Evolutionary conservation across 331 rosid species (phyloP).

Genomic region (Pyrus hybrid): DNA sequence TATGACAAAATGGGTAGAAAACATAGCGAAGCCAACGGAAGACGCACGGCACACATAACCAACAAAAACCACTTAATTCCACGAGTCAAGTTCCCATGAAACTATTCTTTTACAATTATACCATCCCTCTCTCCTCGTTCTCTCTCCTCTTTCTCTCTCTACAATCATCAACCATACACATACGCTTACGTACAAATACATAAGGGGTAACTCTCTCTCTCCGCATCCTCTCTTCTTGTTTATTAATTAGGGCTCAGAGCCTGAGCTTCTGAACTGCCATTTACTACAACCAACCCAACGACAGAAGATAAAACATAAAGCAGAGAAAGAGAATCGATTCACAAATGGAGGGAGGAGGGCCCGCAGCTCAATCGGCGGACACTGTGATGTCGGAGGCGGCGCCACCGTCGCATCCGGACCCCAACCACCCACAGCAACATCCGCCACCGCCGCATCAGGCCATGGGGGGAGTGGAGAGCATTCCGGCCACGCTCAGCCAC

Average conservation of each 20-base stretch:
- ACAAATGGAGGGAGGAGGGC: conserved; percentile 31
- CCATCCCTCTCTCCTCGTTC: no score
- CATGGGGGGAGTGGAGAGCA: conserved; percentile 56
- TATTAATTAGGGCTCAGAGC: neutral
- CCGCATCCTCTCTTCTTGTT: neutral
- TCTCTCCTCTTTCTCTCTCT: no score
- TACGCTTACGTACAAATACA: no score
- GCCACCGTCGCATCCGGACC: conserved; percentile 25
- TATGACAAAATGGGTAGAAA: neutral
- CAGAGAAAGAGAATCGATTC: neutral
- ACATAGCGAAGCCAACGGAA: neutral
- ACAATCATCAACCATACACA: no score
- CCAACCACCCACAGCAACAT: conserved; percentile 20
- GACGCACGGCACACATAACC: neutral
- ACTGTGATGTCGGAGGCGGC: conserved; percentile 85
- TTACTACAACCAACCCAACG: neutral
- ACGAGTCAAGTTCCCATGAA: neutral
- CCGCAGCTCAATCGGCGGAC: conserved; percentile 42
- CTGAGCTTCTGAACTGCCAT: neutral
- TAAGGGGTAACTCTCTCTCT: neutral
- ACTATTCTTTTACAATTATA: no score
- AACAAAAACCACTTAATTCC: no score
- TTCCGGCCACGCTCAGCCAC: conserved; percentile 93
- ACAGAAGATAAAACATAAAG: neutral
- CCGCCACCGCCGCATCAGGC: conserved; percentile 18